phyloP scores from a whole-genome alignment of 345 rosid species.

The Conringia planisiliqua region DNA sequence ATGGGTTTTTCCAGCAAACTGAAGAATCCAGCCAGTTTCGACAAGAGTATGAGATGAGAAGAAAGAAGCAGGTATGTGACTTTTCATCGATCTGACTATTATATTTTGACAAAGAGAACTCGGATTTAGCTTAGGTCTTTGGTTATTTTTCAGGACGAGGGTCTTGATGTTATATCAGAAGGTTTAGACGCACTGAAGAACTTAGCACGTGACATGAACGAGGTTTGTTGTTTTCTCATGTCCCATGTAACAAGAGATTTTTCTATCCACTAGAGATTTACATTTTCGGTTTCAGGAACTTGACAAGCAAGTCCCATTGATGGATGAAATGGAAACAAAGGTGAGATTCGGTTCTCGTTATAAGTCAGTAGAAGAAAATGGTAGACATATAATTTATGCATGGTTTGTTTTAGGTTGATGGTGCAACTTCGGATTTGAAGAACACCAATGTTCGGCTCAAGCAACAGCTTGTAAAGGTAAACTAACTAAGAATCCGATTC shows the following conservation, averaged over 20 bases:
- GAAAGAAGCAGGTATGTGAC: constrained; percentile 71
- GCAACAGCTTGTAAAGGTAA: constrained; percentile 64
- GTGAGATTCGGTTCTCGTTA: constrained; percentile 32
- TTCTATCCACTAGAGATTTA: neutral
- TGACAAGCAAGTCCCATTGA: constrained; percentile 77
- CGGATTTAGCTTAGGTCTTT: constrained; percentile 20
- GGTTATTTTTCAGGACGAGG: constrained; percentile 35
- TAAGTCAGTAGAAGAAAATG: neutral
- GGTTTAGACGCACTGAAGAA: constrained; percentile 33
- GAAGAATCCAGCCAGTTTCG: constrained; percentile 74
- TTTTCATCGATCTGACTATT: constrained; percentile 9
- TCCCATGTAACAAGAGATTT: neutral
- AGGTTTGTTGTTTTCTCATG: constrained; percentile 43
- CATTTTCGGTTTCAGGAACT: constrained; percentile 47
- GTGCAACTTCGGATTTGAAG: constrained; percentile 58
- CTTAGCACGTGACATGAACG: constrained; percentile 61
- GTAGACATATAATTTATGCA: neutral
- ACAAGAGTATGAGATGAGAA: constrained; percentile 73
- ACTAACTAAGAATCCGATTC: neutral
- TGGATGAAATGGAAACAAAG: constrained; percentile 82
- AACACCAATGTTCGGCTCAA: constrained; percentile 76
- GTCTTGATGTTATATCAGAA: constrained; percentile 36
- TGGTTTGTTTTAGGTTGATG: constrained; percentile 58
- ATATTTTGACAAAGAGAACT: constrained; percentile 38
- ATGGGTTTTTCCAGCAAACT: constrained; percentile 49